Evolutionary conservation across 768 basidiomycete genomes (phyloP).

Genomic region (Sarcomyxa edulis): DNA sequence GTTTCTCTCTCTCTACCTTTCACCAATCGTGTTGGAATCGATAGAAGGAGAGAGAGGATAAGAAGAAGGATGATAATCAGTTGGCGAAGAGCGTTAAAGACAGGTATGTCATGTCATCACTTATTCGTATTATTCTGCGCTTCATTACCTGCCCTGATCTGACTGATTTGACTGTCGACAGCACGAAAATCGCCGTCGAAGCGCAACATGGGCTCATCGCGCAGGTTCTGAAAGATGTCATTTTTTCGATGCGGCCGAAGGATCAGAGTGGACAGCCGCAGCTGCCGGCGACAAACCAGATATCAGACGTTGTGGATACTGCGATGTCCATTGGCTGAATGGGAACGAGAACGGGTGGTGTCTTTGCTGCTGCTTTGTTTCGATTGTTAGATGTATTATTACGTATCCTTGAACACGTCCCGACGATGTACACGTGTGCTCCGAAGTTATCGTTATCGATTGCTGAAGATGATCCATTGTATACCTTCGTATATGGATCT

Average conservation of each 20-base stretch:
- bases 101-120: conserved; percentile 46
- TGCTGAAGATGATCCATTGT: conserved; percentile 46
- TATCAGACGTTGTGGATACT: conserved; percentile 29
- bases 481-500: conserved; percentile 36
- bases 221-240: conserved; percentile 88
- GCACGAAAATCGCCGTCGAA: conserved; percentile 85
- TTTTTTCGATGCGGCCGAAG: conserved; percentile 66
- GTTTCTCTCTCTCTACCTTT: too few species aligned
- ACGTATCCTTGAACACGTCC: too few species aligned
- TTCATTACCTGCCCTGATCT: not conserved
- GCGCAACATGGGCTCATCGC: conserved; percentile 92
- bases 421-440: too few species aligned
- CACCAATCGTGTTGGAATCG: too few species aligned
- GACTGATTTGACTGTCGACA: conserved; percentile 23
- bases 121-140: not conserved
- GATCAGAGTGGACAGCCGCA: conserved; percentile 9
- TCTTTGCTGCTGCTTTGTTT: too few species aligned
- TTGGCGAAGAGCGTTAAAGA: conserved; percentile 89
- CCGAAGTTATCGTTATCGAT: conserved; percentile 29
- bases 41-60: conserved; percentile 57
- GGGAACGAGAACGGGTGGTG: too few species aligned
- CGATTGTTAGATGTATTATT: too few species aligned
- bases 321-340: conserved; percentile 45
- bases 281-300: conserved; percentile 16
- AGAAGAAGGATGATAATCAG: conserved; percentile 86